A percentile compares a stretch with the other conserved stretches of the same genome.
These are phyloP conservation scores for Mucor plumbeus DNA, from an alignment of 371 early-diverging fungal genomes.

Conservation along the genomic window DNA sequence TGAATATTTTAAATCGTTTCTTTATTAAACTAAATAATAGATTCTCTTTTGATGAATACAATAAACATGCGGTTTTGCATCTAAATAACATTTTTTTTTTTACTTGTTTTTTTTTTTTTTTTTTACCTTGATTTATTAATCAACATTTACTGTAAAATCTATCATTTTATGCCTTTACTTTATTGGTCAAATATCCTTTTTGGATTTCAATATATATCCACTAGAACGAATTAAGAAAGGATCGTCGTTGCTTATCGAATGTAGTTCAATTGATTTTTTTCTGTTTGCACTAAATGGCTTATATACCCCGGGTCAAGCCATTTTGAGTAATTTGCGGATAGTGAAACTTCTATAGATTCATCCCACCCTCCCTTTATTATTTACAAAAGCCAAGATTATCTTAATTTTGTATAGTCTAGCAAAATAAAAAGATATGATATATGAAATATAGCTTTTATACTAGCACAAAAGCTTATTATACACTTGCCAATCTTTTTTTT, in stretches of 20 bases:
- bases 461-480: background rate
- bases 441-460: background rate
- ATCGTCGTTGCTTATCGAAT: slow-evolving; percentile 4
- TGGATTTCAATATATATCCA: background rate
- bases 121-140: background rate
- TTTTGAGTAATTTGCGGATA: background rate
- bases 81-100: background rate
- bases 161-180: background rate
- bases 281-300: background rate
- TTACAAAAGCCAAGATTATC: background rate
- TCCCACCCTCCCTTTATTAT: background rate
- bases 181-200: background rate
- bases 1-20: background rate
- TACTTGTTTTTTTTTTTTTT: background rate
- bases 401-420: background rate
- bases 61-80: too few species aligned
- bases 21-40: background rate
- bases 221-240: slow-evolving; percentile 7
- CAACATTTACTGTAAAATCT: background rate
- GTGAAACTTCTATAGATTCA: background rate
- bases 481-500: background rate
- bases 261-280: too few species aligned
- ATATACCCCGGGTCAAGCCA: slow-evolving; percentile 10
- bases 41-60: background rate
- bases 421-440: background rate